phyloP scores from a whole-genome alignment of 108 stramenopile genomes.

The Ochromonas danica region DNA sequence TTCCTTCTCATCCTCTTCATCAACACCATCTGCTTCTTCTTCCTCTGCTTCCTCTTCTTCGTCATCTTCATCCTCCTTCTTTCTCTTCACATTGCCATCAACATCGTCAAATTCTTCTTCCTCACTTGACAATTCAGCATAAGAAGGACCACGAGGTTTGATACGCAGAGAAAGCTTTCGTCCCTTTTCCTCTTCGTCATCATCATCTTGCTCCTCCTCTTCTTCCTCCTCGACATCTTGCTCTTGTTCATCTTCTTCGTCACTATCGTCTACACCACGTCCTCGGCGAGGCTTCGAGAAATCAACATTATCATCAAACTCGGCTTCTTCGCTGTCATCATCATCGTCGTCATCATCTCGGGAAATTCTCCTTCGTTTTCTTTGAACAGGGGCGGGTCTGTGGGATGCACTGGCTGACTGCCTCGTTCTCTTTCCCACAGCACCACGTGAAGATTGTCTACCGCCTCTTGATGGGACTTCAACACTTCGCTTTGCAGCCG shows the following conservation, averaged over 20 bases:
- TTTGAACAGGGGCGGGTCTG: neutral
- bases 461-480: neutral
- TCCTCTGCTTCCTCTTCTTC: neutral
- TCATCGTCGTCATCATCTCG: conserved; percentile 10
- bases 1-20: neutral
- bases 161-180: too few relatives aligned
- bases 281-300: neutral
- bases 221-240: conserved; percentile 8
- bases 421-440: neutral
- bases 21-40: neutral
- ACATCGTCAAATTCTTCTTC: neutral
- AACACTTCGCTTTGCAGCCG: neutral
- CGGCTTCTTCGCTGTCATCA: neutral
- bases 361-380: neutral
- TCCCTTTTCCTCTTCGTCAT: neutral
- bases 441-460: neutral
- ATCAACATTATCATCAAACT: neutral
- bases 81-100: too few relatives aligned
- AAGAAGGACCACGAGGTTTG: too few relatives aligned
- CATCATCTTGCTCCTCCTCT: neutral
- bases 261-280: neutral
- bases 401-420: neutral
- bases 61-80: too few relatives aligned
- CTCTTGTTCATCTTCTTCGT: neutral
- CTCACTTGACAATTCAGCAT: too few relatives aligned